phyloP scores from a whole-genome alignment of 805 yeast species.

The Yarrowia sp. region DNA sequence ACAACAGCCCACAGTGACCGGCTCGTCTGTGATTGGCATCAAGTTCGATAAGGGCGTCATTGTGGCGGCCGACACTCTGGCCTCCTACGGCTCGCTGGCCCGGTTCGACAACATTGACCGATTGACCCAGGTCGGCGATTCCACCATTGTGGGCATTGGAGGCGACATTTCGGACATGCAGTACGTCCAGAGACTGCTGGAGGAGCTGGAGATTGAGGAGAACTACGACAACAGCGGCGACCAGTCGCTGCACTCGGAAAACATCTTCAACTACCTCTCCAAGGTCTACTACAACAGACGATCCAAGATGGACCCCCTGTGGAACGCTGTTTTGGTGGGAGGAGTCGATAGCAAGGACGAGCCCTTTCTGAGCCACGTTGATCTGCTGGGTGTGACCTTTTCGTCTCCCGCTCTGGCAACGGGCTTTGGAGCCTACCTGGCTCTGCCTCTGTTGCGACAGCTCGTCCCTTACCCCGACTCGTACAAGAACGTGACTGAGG shows the following conservation, averaged over 20 bases:
- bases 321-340: conserved; percentile 93
- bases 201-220: conserved; percentile 79
- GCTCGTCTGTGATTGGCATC: conserved; percentile 92
- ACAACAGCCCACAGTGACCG: conserved; percentile 93
- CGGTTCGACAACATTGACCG: conserved; percentile 87
- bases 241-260: conserved; percentile 73
- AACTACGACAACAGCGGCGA: conserved; percentile 76
- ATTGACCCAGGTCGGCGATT: conserved; percentile 79
- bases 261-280: conserved; percentile 85
- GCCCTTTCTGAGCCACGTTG: conserved; percentile 85
- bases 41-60: conserved; percentile 90
- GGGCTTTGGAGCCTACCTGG: conserved; percentile 95
- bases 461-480: conserved; percentile 81
- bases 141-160: conserved; percentile 88
- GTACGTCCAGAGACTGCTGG: conserved; percentile 73
- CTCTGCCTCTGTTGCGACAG: conserved; percentile 88
- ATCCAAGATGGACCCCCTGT: conserved; percentile 91
- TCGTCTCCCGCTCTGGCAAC: conserved; percentile 89
- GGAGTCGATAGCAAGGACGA: conserved; percentile 76
- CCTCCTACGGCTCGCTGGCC: conserved; percentile 91
- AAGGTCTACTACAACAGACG: conserved; percentile 86
- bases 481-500: conserved; percentile 69
- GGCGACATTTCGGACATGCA: conserved; percentile 97
- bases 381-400: conserved; percentile 89
- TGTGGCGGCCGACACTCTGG: conserved; percentile 91